Conservation (phyloP, 257 asterid species). For the Rubia yunnanensis region DNA sequence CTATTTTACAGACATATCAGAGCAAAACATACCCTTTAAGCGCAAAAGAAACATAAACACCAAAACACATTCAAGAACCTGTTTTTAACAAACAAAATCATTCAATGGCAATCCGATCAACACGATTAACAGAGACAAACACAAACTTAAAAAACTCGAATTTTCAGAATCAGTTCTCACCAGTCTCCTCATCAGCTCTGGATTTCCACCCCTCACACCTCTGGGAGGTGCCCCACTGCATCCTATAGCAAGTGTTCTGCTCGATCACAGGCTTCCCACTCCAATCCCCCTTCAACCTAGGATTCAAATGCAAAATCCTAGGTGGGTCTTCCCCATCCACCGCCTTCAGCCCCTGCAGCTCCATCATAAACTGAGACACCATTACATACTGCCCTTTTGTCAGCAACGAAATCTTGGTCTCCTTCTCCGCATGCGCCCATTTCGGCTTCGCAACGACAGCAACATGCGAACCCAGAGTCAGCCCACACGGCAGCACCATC, state of each 20-base stretch:
- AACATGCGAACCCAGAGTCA: conserved; percentile 73
- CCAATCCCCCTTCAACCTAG: conserved; percentile 92
- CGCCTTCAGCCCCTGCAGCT: conserved; percentile 75
- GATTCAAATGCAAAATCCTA: conserved; percentile 78
- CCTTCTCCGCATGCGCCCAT: conserved; percentile 62
- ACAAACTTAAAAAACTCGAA: conserved; percentile 7
- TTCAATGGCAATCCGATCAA: neutral
- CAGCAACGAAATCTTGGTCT: conserved; percentile 68
- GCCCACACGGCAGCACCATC: conserved; percentile 79
- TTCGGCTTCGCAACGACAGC: conserved; percentile 75
- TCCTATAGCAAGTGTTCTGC: conserved; percentile 87
- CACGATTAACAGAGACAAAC: neutral
- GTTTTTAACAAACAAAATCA: too few relatives aligned
- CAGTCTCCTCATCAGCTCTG: conserved; percentile 84
- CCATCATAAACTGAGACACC: conserved; percentile 97
- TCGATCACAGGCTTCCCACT: conserved; percentile 89
- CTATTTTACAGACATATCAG: neutral
- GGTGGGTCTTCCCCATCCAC: conserved; percentile 98
- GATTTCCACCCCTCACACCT: conserved; percentile 91
- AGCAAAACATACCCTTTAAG: neutral
- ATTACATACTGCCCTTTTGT: conserved; percentile 62
- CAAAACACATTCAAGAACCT: neutral
- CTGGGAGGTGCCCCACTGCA: conserved; percentile 95
- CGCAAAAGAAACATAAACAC: neutral
- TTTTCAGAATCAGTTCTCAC: conserved; percentile 30